Evolutionary conservation across 495 filamentous ascomycete species (phyloP), one percentile per base, ranked within the genome.

Genomic region (Aspergillus coremiiformis): DNA sequence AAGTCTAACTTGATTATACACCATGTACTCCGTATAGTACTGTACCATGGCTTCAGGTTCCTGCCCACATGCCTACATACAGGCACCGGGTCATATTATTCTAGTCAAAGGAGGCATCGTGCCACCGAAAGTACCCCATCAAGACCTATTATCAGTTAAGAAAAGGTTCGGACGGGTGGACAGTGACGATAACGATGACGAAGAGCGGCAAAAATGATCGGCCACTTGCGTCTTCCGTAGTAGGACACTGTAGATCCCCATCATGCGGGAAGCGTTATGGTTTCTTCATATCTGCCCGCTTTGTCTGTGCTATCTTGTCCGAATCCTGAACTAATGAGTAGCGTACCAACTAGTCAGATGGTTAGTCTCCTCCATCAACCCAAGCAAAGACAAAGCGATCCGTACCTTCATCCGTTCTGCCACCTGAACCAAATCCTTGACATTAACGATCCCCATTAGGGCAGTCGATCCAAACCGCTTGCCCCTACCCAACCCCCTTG

Each of bases 241-340:
- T 5, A 20, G 37, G 37, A 20, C 39, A 32, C 22, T 47, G 47
- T 55, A 50, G 55, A 53, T 57, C 51, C 51, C 47, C 24, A 53
- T 33, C 39, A 15, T 42, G 44, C 19, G 44, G 44, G 44, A 30
- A 30, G 26, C 44, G 44, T 30, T 17, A 49, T 39, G 33, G 14
- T 35, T 49, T 27, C 23, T 39, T 26, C 47, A 33, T 44, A 22
- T 22, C n/a, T 27, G 15, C n/a, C 42, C 42, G 24, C 22, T 21
- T 41, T 14, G 37, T 41, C 37, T 41, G 37, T 41, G 37, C 37
- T 17, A 1, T 41, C 15, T 20, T 21, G 37, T 41, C 37, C 37
- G 14, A 41, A 21, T 20, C 17, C 37, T 41, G 37, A 17, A 21
- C 17, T 41, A 41, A 21, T 12, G 37, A 41, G 37, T 41, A 41